Evolutionary conservation across 495 filamentous ascomycete genomes (phyloP).

Genomic region (Chaetomium cochliodes): DNA sequence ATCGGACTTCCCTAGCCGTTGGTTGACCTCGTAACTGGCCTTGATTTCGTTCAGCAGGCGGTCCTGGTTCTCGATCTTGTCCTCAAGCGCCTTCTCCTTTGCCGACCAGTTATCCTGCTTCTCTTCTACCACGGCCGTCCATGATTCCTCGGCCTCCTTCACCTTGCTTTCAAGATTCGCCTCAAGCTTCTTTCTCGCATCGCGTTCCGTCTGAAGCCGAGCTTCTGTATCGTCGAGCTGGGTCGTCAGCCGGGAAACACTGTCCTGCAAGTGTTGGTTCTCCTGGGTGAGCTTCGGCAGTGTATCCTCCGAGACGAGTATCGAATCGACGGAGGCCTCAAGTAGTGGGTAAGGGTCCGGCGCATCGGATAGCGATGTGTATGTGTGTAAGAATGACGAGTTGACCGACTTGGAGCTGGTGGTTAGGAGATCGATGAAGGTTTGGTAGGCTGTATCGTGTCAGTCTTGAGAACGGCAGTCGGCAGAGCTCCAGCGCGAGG

Average conservation of each 20-base stretch:
- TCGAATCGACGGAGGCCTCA: constrained; percentile 92
- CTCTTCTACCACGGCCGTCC: constrained; percentile 88
- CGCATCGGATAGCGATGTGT: constrained; percentile 89
- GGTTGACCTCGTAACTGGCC: constrained; percentile 94
- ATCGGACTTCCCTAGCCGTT: constrained; percentile 74
- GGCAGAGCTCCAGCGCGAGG: background rate
- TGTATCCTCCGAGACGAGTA: constrained; percentile 85
- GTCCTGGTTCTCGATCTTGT: constrained; percentile 93
- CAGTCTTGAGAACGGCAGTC: constrained; percentile 6
- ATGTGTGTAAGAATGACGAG: constrained; percentile 85
- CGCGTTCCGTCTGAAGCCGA: constrained; percentile 69
- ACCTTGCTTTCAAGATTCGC: constrained; percentile 70
- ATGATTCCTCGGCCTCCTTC: constrained; percentile 85
- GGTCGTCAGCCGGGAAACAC: constrained; percentile 75
- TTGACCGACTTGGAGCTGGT: constrained; percentile 91
- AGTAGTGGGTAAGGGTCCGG: constrained; percentile 96
- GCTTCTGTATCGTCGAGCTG: constrained; percentile 86
- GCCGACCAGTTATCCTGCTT: constrained; percentile 96
- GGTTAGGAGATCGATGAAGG: constrained; percentile 92
- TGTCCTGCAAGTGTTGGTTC: constrained; percentile 79
- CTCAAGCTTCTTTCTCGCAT: constrained; percentile 70
- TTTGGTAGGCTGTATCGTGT: constrained; percentile 77
- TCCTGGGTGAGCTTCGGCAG: constrained; percentile 83
- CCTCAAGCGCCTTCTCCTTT: constrained; percentile 87
- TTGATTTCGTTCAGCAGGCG: constrained; percentile 90